Base-by-base conservation (phyloP, 1,139 yeast genomes). In the Kodamaea suecica region DNA sequence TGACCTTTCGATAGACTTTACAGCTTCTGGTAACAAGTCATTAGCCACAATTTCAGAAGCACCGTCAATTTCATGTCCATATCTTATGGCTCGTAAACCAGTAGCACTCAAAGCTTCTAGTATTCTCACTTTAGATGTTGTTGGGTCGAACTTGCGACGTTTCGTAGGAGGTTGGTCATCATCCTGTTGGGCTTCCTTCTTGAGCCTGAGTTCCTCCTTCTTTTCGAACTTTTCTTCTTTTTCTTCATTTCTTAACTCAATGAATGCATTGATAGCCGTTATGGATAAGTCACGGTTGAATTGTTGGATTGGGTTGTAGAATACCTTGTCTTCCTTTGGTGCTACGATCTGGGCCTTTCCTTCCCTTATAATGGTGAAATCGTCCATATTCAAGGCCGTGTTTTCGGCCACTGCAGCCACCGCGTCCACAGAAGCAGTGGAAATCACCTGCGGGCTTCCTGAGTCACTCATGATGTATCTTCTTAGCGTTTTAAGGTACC, bases 301-400 rank as follows among this genome's bases (percentile, higher is more conserved):
- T 59, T 90, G 97, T 60, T 92, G 99, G 41, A 92, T 85, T 4
- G 95, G 97, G 55, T 92, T 92, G 64, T 94, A 92, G 54, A 92
- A 92, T 8, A 92, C 98, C 48, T 81, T 82, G 41, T 82, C 82
- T 49, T 78, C 76, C 52, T 81, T 76, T 4, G 95, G 92, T 40
- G 84, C 83, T 32, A 87, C 66, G 37, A 90, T 80, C 20, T 78
- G 74, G 5, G 97, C 96, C 40, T 73, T 66, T 2, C 97, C 97
- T 58, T 90, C 97, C 23, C 71, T 73, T 31, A 84, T 78, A 10
- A 73, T 59, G 33, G 68, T 68, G 55, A 53, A 76, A 30, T 62
- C 65, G 17, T 52, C 59, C 20, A 48, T 39, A 34, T 56, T 54
- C 30, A 55, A 19, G 11, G 34, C 23, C 34, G 28, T 6, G 21